phyloP scores from a whole-genome alignment of 306 rosid species.

The Gleditsia sinensis region DNA sequence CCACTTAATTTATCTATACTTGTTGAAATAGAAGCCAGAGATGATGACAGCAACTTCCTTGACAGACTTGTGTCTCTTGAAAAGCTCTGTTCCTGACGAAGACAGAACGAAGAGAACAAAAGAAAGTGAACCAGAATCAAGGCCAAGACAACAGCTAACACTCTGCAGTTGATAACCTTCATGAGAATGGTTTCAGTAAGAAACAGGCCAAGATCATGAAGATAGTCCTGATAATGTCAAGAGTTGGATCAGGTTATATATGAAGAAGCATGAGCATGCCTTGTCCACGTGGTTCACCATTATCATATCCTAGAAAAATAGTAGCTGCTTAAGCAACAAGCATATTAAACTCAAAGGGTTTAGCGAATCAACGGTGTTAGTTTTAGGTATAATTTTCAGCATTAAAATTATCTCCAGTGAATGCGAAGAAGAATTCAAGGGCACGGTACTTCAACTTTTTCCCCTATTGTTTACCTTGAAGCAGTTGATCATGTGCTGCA shows the following conservation, averaged over 20 bases:
- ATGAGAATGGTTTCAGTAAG: conserved; percentile 30
- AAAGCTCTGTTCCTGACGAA: conserved; percentile 34
- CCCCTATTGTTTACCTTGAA: conserved; percentile 33
- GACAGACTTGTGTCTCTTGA: conserved; percentile 48
- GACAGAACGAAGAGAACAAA: conserved; percentile 44
- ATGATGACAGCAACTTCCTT: conserved; percentile 50
- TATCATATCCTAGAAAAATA: conserved; percentile 17
- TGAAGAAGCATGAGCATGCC: conserved; percentile 40
- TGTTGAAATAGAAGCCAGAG: conserved; percentile 39
- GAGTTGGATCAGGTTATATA: conserved; percentile 51
- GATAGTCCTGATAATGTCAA: background rate
- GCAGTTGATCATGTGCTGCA: conserved; percentile 51
- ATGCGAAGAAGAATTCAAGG: no score
- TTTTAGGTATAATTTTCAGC: no score
- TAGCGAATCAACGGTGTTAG: no score
- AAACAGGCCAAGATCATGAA: conserved; percentile 23
- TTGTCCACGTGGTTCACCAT: conserved; percentile 59
- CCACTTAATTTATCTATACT: conserved; percentile 37
- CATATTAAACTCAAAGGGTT: background rate
- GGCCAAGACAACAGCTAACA: conserved; percentile 42
- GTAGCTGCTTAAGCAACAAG: background rate
- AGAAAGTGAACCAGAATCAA: conserved; percentile 49
- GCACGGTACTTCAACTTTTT: no score
- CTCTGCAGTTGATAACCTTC: conserved; percentile 42
- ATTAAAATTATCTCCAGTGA: no score